Conservation (phyloP, 202 grass and related monocot species). For the Schoenoplectus triqueter region DNA sequence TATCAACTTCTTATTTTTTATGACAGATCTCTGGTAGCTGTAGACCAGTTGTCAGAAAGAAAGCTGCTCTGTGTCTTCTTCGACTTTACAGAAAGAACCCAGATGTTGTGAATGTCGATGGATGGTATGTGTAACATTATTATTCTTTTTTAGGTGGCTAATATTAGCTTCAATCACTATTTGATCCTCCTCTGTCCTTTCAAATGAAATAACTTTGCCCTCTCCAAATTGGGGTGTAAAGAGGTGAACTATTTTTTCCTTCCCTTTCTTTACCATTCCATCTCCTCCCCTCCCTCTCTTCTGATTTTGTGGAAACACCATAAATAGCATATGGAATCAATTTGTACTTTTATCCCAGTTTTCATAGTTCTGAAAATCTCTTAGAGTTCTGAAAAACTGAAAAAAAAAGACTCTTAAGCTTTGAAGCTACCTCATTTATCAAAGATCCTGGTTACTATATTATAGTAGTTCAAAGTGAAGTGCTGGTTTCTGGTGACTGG, state of each 20-base stretch:
- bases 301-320: background rate
- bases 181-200: background rate
- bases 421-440: background rate
- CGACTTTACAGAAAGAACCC: conserved; percentile 99
- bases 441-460: conserved; percentile 2
- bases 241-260: background rate
- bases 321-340: background rate
- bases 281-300: background rate
- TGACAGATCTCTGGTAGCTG: conserved; percentile 96
- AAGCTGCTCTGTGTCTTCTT: conserved; percentile 93
- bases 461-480: conserved; percentile 19
- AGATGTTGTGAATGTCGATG: conserved; percentile 97
- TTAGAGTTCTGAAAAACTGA: too few species aligned
- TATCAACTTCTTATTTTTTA: conserved; percentile 22
- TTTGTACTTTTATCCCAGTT: background rate
- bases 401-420: background rate
- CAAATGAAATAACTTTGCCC: background rate
- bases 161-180: background rate
- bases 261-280: background rate
- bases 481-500: background rate
- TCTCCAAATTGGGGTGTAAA: background rate
- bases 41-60: conserved; percentile 96
- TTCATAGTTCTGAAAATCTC: too few species aligned
- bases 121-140: conserved; percentile 66
- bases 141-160: conserved; percentile 7